These are phyloP conservation scores for Rhodamnia argentea DNA, from an alignment of 345 rosid genomes.

Conservation along the genomic window DNA sequence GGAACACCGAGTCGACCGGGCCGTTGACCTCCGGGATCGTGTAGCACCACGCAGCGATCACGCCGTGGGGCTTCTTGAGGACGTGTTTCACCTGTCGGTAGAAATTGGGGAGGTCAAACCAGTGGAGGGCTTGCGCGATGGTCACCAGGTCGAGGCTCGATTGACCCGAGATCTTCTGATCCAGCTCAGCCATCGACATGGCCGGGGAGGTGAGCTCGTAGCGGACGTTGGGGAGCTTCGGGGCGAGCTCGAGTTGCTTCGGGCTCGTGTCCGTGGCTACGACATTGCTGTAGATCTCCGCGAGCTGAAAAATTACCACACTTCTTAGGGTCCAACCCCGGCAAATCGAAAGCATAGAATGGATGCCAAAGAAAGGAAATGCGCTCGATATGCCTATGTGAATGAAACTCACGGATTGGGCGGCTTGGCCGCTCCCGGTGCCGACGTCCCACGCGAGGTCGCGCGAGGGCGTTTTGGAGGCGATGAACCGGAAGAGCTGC, in stretches of 20 bases:
- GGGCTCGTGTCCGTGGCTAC: conserved; percentile 80
- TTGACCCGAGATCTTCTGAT: conserved; percentile 18
- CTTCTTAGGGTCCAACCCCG: no score
- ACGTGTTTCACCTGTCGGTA: conserved; percentile 52
- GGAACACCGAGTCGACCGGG: conserved; percentile 40
- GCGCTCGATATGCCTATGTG: neutral
- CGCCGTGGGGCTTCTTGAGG: conserved; percentile 69
- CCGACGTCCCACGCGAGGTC: conserved; percentile 89
- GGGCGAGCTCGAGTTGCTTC: conserved; percentile 52
- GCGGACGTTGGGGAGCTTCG: conserved; percentile 41
- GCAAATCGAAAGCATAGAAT: neutral
- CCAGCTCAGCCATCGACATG: conserved; percentile 33
- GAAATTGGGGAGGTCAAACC: conserved; percentile 54
- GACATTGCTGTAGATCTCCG: conserved; percentile 55
- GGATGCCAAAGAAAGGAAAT: neutral
- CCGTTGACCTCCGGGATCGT: conserved; percentile 42
- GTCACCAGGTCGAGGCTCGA: conserved; percentile 58
- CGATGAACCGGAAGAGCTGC: conserved; percentile 56
- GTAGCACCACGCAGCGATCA: conserved; percentile 85
- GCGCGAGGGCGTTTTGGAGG: conserved; percentile 53
- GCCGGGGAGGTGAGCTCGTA: conserved; percentile 48
- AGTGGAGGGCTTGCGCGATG: conserved; percentile 73
- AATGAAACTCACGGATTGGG: conserved; percentile 41
- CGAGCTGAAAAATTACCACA: conserved; percentile 28
- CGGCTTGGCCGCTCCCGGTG: conserved; percentile 85